Base-by-base conservation (phyloP, 768 basidiomycete species). In the Amanita pallidorosea region DNA sequence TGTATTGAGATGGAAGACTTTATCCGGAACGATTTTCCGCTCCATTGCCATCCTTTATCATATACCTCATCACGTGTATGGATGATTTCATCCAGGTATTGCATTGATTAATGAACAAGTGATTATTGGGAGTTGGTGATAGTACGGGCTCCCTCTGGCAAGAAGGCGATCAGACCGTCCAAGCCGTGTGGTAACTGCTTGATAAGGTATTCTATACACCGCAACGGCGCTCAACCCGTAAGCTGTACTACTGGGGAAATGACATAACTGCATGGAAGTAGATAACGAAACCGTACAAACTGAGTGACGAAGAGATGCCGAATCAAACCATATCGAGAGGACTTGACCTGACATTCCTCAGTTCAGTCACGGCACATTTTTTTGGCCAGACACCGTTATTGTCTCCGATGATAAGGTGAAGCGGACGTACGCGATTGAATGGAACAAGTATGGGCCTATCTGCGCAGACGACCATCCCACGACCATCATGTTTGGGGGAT, bases 301-400 rank as follows among this genome's bases (percentile, higher is more conserved):
- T 23, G 22, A 23, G 22, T 23, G 22, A 23, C 2, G 3, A 2
- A 3, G 22, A 23, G 22, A 23, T 23, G 22, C 22, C 3, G 22
- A 3, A 23, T 23, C 22, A 23, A 23, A 23, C 3, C 5, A 3
- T 23, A 23, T 23, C 22, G 22, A 23, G 22, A 23, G n/a, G n/a
- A n/a, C n/a, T n/a, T 23, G 18, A 15, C 36, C 11, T 41, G 31
- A 45, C 41, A 40, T 4, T 47, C 42, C 15, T 42, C 35, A 71
- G 73, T 67, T 73, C 47, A 70, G n/a, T 73, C 17, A 79, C 78
- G 76, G 85, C 83, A 0, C 84, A 86, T 60, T 80, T 85, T 80
- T 85, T 55, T 85, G 83, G 82, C 75, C 85, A 12, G 31, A 31
- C 11, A 31, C 2, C 11, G 3, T 31, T 31, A 31, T 31, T 31